Evolutionary conservation across 2,329 filamentous ascomycete genomes (phyloP), one percentile per base, ranked within the genome.

Genomic region (Waltergamsia citrina): DNA sequence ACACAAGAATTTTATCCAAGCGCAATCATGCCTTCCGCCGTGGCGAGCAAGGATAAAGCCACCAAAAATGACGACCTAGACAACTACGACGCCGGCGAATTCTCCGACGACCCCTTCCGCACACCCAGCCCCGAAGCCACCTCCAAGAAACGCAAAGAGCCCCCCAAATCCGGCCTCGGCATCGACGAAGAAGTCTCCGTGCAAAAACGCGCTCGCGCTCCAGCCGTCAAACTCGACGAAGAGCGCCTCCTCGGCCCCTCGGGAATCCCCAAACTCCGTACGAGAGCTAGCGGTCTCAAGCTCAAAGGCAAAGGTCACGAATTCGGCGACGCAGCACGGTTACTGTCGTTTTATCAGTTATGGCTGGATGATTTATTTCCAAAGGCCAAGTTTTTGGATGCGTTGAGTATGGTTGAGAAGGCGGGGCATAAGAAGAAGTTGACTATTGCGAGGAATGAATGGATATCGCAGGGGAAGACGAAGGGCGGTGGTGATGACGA

Each of bases 361-460:
- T 98, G 92, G 92, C 81, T 98, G 3, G 90, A 98, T 57, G 87
- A 95, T 50, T 67, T 98, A 10, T 98, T 88, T 50, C 92, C 92
- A 10, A 87, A 93, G 50, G 92, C 90, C 5, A 90, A 87, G 50
- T 98, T 98, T 50, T 73, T 84, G 31, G 92, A 98, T 49, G 92
- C 84, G 3, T 65, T 96, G 6, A 64, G 71, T 25, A 94, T 96
- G 65, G 85, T 96, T 3, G 92, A 98, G 56, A 95, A 94, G 59
- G 69, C 86, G 1, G 92, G 92, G 2, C 92, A 95, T 57, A 85
- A 81, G 47, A 88, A 84, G 52, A 67, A 70, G 11, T 71, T 96
- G 53, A 74, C 84, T 42, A 71, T 75, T 21, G 81, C 81, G 60
- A 71, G 90, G 39, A 75, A 74, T 52, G 78, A 83, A 41, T 94